phyloP scores from a whole-genome alignment of 768 basidiomycete genomes.

The Collybiopsis confluens region DNA sequence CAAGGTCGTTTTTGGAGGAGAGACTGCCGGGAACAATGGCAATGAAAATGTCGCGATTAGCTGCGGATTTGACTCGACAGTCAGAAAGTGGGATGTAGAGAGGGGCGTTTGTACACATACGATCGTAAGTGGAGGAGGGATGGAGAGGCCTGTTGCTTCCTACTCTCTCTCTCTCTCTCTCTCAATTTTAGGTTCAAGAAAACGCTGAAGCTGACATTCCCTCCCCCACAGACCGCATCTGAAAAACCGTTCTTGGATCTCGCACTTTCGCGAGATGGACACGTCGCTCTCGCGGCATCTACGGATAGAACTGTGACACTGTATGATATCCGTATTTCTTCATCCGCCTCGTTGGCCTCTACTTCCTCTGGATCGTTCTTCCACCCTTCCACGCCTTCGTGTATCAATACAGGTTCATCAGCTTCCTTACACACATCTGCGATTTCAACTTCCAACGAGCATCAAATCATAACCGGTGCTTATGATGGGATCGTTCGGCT shows the following conservation, averaged over 20 bases:
- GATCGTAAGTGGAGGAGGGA: constrained; percentile 44
- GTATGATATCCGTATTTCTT: constrained; percentile 58
- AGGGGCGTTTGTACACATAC: constrained; percentile 67
- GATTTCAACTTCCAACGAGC: constrained; percentile 22
- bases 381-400: constrained; percentile 68
- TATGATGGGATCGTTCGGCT: constrained; percentile 76
- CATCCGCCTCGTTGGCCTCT: constrained; percentile 25
- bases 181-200: constrained; percentile 4
- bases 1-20: constrained; percentile 64
- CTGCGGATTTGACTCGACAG: constrained; percentile 87
- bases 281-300: constrained; percentile 55
- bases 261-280: constrained; percentile 39
- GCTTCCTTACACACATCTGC: too few species aligned
- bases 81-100: constrained; percentile 85
- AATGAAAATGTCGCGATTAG: constrained; percentile 49
- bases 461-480: constrained; percentile 66
- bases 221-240: constrained; percentile 48
- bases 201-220: background rate
- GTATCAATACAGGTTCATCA: constrained; percentile 41
- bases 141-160: background rate
- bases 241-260: constrained; percentile 76
- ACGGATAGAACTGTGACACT: constrained; percentile 72
- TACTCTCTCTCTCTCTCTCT: background rate
- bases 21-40: constrained; percentile 26
- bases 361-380: constrained; percentile 38